Evolutionary conservation across 352 stramenopile species (phyloP).

Genomic region (Pythium sp.): DNA sequence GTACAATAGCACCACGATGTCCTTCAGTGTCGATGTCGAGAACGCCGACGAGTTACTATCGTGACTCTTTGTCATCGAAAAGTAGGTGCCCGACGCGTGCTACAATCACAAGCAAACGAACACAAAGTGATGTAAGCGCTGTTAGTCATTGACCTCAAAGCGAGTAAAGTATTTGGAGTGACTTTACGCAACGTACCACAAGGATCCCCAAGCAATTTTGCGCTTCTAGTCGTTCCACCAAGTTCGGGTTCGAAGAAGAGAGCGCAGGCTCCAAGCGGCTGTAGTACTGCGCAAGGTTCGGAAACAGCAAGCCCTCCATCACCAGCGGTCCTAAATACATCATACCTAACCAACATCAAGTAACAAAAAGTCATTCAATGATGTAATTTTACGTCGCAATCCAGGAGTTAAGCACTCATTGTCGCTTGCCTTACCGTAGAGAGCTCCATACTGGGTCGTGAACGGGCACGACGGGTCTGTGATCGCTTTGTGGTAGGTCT

Average conservation of each 20-base stretch:
- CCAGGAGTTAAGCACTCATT: background rate
- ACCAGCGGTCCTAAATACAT: constrained; percentile 90
- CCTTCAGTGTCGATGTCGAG: constrained; percentile 34
- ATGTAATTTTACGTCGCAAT: background rate
- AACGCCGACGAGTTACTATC: constrained; percentile 28
- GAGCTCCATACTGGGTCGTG: constrained; percentile 90
- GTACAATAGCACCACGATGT: constrained; percentile 62
- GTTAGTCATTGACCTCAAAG: background rate
- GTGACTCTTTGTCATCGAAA: constrained; percentile 55
- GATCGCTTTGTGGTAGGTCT: constrained; percentile 89
- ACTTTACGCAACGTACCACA: constrained; percentile 45
- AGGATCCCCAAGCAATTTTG: constrained; percentile 87
- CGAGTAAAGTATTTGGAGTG: background rate
- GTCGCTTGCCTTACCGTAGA: constrained; percentile 61
- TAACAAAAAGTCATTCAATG: background rate
- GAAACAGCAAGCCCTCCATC: constrained; percentile 92
- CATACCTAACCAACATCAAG: constrained; percentile 42
- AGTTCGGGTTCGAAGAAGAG: constrained; percentile 65
- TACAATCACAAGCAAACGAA: constrained; percentile 22
- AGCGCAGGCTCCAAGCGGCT: constrained; percentile 77
- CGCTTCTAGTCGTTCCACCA: constrained; percentile 79
- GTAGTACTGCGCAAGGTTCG: constrained; percentile 86
- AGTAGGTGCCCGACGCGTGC: constrained; percentile 80
- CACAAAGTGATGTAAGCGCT: background rate
- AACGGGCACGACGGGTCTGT: constrained; percentile 73